Conservation (phyloP, 306 rosid genomes). For the Lathyrus oleraceus region DNA sequence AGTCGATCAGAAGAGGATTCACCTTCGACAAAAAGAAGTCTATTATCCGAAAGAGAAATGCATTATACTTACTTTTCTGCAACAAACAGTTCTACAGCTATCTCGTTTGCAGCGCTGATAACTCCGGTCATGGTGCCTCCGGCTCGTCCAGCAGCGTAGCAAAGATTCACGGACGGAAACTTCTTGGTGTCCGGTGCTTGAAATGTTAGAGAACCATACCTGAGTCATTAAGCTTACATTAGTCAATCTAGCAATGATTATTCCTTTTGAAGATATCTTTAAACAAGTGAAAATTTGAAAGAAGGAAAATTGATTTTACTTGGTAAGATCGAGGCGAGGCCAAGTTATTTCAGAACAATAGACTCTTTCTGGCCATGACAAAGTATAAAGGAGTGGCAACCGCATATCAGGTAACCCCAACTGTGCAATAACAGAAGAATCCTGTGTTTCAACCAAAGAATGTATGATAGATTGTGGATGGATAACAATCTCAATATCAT, state of each 20-base stretch:
- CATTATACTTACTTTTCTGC: constrained; percentile 66
- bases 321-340: constrained; percentile 91
- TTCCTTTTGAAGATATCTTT: constrained; percentile 8
- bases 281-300: background rate
- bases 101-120: constrained; percentile 93
- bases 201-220: constrained; percentile 85
- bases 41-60: background rate
- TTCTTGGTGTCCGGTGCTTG: constrained; percentile 72
- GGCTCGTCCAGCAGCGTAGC: constrained; percentile 87
- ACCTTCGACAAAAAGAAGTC: background rate
- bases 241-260: background rate
- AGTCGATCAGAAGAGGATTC: background rate
- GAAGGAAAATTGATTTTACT: constrained; percentile 49
- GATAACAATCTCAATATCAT: constrained; percentile 78
- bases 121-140: constrained; percentile 99
- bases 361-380: constrained; percentile 91
- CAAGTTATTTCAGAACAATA: constrained; percentile 82
- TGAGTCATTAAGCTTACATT: constrained; percentile 34
- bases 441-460: constrained; percentile 93
- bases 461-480: constrained; percentile 94
- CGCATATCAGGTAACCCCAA: constrained; percentile 94
- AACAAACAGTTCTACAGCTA: constrained; percentile 87
- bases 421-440: constrained; percentile 86
- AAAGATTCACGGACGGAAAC: constrained; percentile 88
- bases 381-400: constrained; percentile 74